Evolutionary conservation across 495 filamentous ascomycete species (phyloP).

Genomic region (Aspergillus olivimuriae): DNA sequence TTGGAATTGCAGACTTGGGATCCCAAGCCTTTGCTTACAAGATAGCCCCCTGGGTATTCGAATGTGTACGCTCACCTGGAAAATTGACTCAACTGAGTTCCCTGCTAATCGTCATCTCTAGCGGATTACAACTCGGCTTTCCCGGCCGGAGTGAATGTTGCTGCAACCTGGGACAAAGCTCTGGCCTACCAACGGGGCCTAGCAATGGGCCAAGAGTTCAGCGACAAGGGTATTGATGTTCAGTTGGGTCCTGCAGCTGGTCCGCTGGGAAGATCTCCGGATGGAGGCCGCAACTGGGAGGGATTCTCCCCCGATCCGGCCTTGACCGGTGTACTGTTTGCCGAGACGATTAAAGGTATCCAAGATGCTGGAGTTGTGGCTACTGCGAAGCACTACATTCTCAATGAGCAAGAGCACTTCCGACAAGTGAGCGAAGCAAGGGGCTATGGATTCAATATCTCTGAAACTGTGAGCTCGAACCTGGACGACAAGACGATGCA

Average conservation of each 20-base stretch:
- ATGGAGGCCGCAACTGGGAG: slow-evolving; percentile 86
- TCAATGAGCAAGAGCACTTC: slow-evolving; percentile 76
- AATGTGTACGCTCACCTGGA: slow-evolving; percentile 35
- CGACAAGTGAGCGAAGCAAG: slow-evolving; percentile 62
- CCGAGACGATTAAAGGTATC: slow-evolving; percentile 71
- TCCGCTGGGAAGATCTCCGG: slow-evolving; percentile 67
- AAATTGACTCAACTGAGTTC: neutral
- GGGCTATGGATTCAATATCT: slow-evolving; percentile 58
- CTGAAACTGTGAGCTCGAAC: slow-evolving; percentile 66
- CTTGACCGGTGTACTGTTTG: slow-evolving; percentile 66
- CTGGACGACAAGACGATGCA: slow-evolving; percentile 93
- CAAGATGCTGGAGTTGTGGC: slow-evolving; percentile 78
- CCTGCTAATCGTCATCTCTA: slow-evolving; percentile 17
- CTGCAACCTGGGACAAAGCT: slow-evolving; percentile 68
- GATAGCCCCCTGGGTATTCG: slow-evolving; percentile 86
- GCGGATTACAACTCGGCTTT: slow-evolving; percentile 76
- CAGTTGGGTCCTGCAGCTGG: slow-evolving; percentile 87
- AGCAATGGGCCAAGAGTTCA: slow-evolving; percentile 76
- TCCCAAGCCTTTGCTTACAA: slow-evolving; percentile 79
- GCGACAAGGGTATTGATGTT: slow-evolving; percentile 77
- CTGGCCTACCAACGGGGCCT: slow-evolving; percentile 70
- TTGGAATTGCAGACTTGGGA: slow-evolving; percentile 55
- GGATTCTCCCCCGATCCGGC: slow-evolving; percentile 65
- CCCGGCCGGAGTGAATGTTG: slow-evolving; percentile 72
- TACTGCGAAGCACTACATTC: slow-evolving; percentile 76